Percentiles rank a stretch among this genome's conserved stretches.
Conservation (phyloP, 1,284 basidiomycete species). For the Boletus chippewaensis region DNA sequence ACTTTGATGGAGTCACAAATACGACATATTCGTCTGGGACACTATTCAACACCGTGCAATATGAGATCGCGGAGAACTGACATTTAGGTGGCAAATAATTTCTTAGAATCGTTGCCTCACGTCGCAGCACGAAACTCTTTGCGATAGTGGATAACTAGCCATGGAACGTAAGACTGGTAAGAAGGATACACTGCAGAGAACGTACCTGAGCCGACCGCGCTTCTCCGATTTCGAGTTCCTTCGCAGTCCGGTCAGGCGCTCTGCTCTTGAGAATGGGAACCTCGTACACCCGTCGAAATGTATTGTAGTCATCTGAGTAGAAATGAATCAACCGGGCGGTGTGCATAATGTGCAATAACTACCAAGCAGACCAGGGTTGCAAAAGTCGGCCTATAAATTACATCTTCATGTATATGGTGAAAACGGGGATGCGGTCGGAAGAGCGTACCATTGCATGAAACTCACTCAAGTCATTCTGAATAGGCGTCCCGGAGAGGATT, state of each 20-base stretch:
- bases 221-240: constrained; percentile 72
- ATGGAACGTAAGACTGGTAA: background rate
- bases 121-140: constrained; percentile 83
- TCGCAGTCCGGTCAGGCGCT: constrained; percentile 64
- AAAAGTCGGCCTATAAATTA: constrained; percentile 74
- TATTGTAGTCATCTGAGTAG: constrained; percentile 57
- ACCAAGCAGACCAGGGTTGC: constrained; percentile 87
- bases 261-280: constrained; percentile 85
- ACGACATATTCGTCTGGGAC: constrained; percentile 85
- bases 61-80: constrained; percentile 32
- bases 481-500: constrained; percentile 94
- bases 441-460: constrained; percentile 86
- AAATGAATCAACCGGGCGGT: background rate
- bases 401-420: background rate
- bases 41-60: constrained; percentile 1
- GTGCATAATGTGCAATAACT: constrained; percentile 15
- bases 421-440: background rate
- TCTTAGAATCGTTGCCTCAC: constrained; percentile 77
- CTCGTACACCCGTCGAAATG: constrained; percentile 81
- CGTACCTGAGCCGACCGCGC: constrained; percentile 65
- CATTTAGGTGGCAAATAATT: constrained; percentile 89
- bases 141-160: constrained; percentile 69
- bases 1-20: constrained; percentile 75
- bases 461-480: constrained; percentile 94
- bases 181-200: background rate